Evolutionary conservation across 2,329 filamentous ascomycete genomes (phyloP), one percentile per base, ranked within the genome.

Genomic region (Aureobasidium namibiae): DNA sequence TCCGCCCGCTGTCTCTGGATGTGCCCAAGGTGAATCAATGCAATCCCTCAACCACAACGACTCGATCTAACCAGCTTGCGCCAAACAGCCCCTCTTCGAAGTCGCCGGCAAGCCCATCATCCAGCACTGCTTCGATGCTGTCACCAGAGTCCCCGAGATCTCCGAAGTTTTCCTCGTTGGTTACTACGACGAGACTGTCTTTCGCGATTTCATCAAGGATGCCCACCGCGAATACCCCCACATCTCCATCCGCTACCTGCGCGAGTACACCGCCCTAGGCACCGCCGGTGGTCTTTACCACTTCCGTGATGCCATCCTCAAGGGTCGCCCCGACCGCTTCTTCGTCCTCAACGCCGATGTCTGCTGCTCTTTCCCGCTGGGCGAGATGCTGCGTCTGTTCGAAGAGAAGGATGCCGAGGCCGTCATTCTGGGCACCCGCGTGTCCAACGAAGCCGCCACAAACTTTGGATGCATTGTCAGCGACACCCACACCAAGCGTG

Each of bases 391-490:
- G 64, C 87, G 87, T 74, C 82, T 97, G 66, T 96, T 95, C 73
- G 87, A 91, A 69, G 92, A 96, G 73, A 95, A 90, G 78, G 90
- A 96, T 68, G 94, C 92, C 60, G 94, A 97, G 79, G 94, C 94
- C 33, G 88, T 97, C 66, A 96, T 99, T 72, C 80, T 99, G 64
- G 94, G 94, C 57, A 99, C 94, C 41, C 82, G 91, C 59, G 90
- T 97, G 61, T 86, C 85, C 71, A 90, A 95, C 70, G 92, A 97
- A 60, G 89, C 92, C 21, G 92, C 94, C 33, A 88, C 84, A 68
- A 97, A 97, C 80, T 99, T 97, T 72, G 94, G 94, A 63, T 99
- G 94, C 81, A 95, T 97, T 70, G 94, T 97, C 60, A 94, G 89
- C 59, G 94, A 99, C 74, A 79, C 88, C 44, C 90, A 96, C 77